These are phyloP conservation scores for Aspergillus arachidicola DNA, from an alignment of 2,329 filamentous ascomycete species.

Conservation along the genomic window DNA sequence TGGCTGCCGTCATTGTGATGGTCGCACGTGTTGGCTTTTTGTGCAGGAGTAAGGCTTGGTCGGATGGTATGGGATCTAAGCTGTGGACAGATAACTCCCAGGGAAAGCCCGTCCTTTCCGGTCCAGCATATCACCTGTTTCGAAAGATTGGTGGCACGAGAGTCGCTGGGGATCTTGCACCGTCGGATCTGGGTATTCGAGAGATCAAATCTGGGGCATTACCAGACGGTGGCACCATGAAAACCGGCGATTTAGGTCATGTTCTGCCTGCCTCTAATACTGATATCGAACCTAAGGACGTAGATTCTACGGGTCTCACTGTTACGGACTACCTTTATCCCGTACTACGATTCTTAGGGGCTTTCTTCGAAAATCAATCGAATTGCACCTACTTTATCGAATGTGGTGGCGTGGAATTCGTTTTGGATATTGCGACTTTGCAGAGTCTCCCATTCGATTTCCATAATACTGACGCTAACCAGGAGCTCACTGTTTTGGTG, in stretches of 20 bases:
- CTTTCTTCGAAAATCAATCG: slow-evolving; percentile 73
- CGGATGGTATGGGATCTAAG: slow-evolving; percentile 75
- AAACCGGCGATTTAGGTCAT: slow-evolving; percentile 31
- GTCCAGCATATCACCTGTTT: slow-evolving; percentile 48
- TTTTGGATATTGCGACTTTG: slow-evolving; percentile 81
- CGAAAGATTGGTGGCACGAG: slow-evolving; percentile 37
- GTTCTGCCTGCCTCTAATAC: slow-evolving; percentile 28
- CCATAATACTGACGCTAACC: slow-evolving; percentile 66
- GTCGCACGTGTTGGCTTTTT: slow-evolving; percentile 77
- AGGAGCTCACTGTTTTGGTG: slow-evolving; percentile 73
- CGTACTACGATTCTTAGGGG: slow-evolving; percentile 73
- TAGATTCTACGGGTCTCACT: slow-evolving; percentile 53
- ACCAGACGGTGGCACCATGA: slow-evolving; percentile 41
- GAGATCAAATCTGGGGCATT: slow-evolving; percentile 32
- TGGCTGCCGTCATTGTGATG: slow-evolving; percentile 87
- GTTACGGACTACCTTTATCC: slow-evolving; percentile 74
- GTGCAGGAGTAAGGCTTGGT: slow-evolving; percentile 69
- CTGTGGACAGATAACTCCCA: slow-evolving; percentile 66
- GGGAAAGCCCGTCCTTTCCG: slow-evolving; percentile 63
- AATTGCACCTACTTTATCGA: slow-evolving; percentile 76
- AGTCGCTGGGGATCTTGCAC: slow-evolving; percentile 27
- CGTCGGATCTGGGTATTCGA: slow-evolving; percentile 29
- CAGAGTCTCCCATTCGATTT: slow-evolving; percentile 78
- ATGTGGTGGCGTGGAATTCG: slow-evolving; percentile 76
- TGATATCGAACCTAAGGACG: slow-evolving; percentile 50